phyloP scores from a whole-genome alignment of 2,329 filamentous ascomycete species.

The Neoscytalidium dimidiatum region DNA sequence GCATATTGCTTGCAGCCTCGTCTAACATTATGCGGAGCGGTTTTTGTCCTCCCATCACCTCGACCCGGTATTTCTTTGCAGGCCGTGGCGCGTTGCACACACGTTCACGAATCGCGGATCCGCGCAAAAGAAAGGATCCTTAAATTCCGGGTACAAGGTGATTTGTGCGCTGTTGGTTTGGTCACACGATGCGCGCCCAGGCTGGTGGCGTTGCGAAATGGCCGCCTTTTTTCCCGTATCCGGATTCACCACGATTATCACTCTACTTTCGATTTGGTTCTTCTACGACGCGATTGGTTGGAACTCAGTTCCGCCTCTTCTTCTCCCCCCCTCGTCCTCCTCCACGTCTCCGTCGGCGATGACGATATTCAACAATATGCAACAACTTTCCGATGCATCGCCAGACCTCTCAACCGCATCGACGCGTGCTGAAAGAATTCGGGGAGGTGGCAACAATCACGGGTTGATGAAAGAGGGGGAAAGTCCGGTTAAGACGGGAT shows the following conservation, averaged over 20 bases:
- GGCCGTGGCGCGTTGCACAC: slow-evolving; percentile 5
- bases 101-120: background rate
- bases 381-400: background rate
- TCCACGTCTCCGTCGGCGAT: background rate
- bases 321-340: background rate
- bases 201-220: background rate
- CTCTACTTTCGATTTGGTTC: background rate
- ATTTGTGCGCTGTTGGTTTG: background rate
- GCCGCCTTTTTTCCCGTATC: background rate
- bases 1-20: background rate
- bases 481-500: background rate
- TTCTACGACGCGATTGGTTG: background rate
- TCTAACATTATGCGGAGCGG: background rate
- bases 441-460: background rate
- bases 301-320: background rate
- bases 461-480: background rate
- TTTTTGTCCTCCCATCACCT: background rate
- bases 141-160: background rate
- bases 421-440: background rate
- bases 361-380: background rate
- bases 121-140: background rate
- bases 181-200: background rate
- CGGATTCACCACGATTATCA: background rate
- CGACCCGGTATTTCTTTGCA: slow-evolving; percentile 4
- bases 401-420: background rate